A percentile compares a stretch with the other conserved stretches of the same genome.
Conservation (phyloP, 345 rosid genomes). For the Eucalyptus decipiens region DNA sequence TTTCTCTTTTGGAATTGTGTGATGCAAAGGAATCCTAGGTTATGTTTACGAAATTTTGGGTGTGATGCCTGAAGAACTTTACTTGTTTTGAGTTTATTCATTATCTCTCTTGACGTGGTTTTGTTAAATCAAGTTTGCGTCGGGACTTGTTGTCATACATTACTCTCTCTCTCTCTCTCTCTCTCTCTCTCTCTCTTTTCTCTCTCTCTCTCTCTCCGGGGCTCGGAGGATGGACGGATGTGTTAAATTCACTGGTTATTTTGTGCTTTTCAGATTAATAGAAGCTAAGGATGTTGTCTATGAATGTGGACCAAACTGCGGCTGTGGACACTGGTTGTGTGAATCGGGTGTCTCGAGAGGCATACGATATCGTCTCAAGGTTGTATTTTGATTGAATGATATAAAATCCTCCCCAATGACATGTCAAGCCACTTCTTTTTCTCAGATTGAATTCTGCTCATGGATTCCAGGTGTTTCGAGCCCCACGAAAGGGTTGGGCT, state of each 20-base stretch:
- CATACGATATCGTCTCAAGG: constrained; percentile 72
- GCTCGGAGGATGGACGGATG: not conserved
- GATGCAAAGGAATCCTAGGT: not conserved
- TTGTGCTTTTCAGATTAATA: constrained; percentile 34
- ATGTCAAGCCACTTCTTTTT: not conserved
- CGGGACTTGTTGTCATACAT: not conserved
- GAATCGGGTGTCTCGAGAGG: constrained; percentile 69
- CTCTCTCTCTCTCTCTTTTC: no score
- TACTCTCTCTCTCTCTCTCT: no score
- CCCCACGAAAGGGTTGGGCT: constrained; percentile 92
- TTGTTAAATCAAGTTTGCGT: not conserved
- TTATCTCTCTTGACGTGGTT: not conserved
- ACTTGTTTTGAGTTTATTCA: not conserved
- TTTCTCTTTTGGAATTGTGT: not conserved
- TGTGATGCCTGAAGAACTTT: not conserved
- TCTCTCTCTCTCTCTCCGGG: not conserved
- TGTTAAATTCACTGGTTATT: not conserved
- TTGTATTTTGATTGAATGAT: not conserved
- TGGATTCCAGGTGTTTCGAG: constrained; percentile 54
- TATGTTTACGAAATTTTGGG: not conserved
- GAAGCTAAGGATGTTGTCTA: constrained; percentile 77
- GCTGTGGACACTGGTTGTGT: constrained; percentile 77
- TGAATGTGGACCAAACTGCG: constrained; percentile 94
- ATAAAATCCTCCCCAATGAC: not conserved
- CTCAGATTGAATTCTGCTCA: not conserved